Base-by-base conservation (phyloP, 1,284 basidiomycete genomes). In the Cutaneotrichosporon mucoides region DNA sequence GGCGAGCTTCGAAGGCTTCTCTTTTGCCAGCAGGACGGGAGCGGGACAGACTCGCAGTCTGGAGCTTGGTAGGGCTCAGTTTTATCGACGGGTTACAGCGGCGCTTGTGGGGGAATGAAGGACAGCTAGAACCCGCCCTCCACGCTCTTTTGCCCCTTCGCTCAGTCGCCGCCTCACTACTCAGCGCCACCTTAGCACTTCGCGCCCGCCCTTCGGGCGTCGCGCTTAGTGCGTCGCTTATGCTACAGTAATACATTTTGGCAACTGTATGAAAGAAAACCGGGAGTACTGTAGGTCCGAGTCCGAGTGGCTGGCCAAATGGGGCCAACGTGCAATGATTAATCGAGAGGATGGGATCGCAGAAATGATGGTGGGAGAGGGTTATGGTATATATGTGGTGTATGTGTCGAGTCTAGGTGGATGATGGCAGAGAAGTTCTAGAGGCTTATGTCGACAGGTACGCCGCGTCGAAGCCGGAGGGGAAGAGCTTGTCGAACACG, bases 401-500 rank as follows among this genome's bases (percentile, higher is more conserved):
- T 6, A 44, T 45, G n/a, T 11, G 16, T 12, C 7, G 16, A 5
- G 7, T 24, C 44, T n/a, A n/a, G n/a, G n/a, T n/a, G n/a, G n/a
- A n/a, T n/a, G n/a, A n/a, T n/a, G n/a, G n/a, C n/a, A n/a, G n/a
- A n/a, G n/a, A n/a, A n/a, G n/a, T n/a, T n/a, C 24, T 24, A 24
- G 24, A 24, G 34, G 34, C 46, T 60, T 60, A 71, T 3, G 67
- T 71, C 6, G 68, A 69, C 3, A 71, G 56, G 56, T 69, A 69
- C 7, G 53, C 62, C 43, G 45, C 40, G 55, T 71, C 68, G 47
- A 71, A 66, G 8, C 49, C 65, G 0, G 42, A 35, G 6, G 61
- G 64, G 58, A 70, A 70, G n/a, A 68, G 47, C n/a, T 55, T 44
- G n/a, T 72, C 71, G 57, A 76, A 76, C 9, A 73, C 68, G 56